Base-by-base conservation (phyloP, 495 filamentous ascomycete genomes). In the Talaromyces nanjingensis region DNA sequence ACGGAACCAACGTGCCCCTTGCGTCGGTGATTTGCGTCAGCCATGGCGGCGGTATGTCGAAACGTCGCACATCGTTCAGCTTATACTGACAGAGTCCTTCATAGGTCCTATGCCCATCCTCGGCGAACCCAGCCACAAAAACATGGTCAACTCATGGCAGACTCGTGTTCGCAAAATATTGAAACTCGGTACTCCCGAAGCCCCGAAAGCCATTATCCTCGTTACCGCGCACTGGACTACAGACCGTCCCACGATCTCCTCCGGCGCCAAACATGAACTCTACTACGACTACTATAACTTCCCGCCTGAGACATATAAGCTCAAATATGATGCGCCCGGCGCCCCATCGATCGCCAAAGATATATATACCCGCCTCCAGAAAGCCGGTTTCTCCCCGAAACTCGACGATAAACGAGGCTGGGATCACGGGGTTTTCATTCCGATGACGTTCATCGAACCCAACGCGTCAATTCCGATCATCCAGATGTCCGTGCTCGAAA, bases 271-370 rank as follows among this genome's bases (percentile, higher is more conserved):
- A 14, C 60, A 52, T 22, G 42, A 62, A 6, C 45, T 62, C 7
- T 62, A 62, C 24, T 62, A 62, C 60, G 60, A 62, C 47, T 62
- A 62, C 24, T 62, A 62, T 16, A 49, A 49, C 8, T 62, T 62
- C 29, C 60, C 60, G 5, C 42, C 39, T 1, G 60, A 62, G 45
- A 42, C 60, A 0, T 62, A 62, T 42, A 47, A 39, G 14, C 12
- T 62, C 47, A 62, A 62, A 53, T 62, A 62, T 18, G 42, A 62
- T 54, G 60, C 60, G 7, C 25, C 39, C 11, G 60, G 60, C 1
- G 27, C 60, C 12, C 60, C 60, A 14, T 47, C 25, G 2, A 54
- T 62, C 16, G 60, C 60, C 24, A 47, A 62, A 25, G 60, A 62
- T n/a, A 33, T 62, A 12, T 54, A 52, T 49, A 54, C 16, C 2